Percentiles rank a stretch among this genome's conserved stretches.
Evolutionary conservation across 805 yeast species (phyloP).

Genomic region (Soucietia sequanensis): DNA sequence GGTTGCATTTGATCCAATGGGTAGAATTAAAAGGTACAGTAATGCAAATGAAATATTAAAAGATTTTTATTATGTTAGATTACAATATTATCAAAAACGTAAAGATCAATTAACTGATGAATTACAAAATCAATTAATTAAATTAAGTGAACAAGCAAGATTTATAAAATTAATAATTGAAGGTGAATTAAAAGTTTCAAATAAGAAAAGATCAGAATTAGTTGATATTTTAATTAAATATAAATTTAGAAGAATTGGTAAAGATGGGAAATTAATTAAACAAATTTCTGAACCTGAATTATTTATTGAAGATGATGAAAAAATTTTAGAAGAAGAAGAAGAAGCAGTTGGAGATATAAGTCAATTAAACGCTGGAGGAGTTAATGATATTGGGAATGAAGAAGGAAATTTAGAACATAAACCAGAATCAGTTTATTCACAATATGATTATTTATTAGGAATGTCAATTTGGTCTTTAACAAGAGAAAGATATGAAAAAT

Average conservation of each 20-base stretch:
- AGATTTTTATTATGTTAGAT: constrained; percentile 82
- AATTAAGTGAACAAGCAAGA: constrained; percentile 78
- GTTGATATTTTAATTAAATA: constrained; percentile 59
- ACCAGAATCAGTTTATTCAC: constrained; percentile 56
- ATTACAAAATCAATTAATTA: constrained; percentile 72
- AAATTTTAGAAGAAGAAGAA: constrained; percentile 39
- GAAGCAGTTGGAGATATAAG: constrained; percentile 39
- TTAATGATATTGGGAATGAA: constrained; percentile 24
- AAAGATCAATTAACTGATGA: constrained; percentile 75
- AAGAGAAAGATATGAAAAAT: constrained; percentile 77
- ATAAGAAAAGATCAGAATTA: constrained; percentile 66
- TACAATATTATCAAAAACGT: constrained; percentile 87
- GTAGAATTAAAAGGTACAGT: constrained; percentile 81
- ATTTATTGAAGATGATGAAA: constrained; percentile 36
- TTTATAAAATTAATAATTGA: constrained; percentile 90
- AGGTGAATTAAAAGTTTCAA: constrained; percentile 63
- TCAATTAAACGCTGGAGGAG: constrained; percentile 24
- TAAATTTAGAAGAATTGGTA: constrained; percentile 76
- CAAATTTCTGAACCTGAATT: constrained; percentile 24
- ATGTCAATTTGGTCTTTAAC: constrained; percentile 96
- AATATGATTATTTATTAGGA: constrained; percentile 84
- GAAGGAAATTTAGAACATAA: constrained; percentile 42
- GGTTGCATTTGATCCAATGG: constrained; percentile 93
- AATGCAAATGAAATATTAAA: constrained; percentile 71
- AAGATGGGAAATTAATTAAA: constrained; percentile 61